These are phyloP conservation scores for Phytopythium litorale DNA, from an alignment of 352 stramenopile species.

Conservation along the genomic window DNA sequence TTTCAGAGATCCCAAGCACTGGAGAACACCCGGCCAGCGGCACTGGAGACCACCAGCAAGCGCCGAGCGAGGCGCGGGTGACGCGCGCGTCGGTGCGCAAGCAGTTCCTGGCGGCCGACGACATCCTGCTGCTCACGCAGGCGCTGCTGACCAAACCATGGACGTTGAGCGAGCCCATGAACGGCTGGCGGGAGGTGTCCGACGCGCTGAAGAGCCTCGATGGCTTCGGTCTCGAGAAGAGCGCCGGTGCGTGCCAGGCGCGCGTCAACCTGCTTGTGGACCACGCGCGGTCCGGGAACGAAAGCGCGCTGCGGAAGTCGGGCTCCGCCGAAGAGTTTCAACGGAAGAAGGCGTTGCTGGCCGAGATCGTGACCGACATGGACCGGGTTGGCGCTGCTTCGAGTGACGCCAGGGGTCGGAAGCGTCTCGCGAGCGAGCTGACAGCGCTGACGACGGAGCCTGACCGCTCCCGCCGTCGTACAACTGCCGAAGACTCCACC, in stretches of 20 bases:
- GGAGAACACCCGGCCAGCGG: background rate
- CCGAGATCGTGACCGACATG: conserved; percentile 17
- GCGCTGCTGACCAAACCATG: conserved; percentile 25
- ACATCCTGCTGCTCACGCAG: conserved; percentile 30
- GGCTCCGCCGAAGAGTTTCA: conserved; percentile 22
- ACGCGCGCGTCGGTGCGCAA: conserved; percentile 8
- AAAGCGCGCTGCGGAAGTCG: conserved; percentile 24
- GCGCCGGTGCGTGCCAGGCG: conserved; percentile 29
- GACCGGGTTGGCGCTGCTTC: background rate
- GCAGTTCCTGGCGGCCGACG: conserved; percentile 34
- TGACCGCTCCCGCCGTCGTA: background rate
- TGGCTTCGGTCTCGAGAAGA: conserved; percentile 28
- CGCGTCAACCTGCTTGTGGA: conserved; percentile 22
- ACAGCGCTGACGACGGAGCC: background rate
- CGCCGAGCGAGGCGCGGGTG: conserved; percentile 6
- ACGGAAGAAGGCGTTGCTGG: conserved; percentile 21
- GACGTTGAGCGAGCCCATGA: conserved; percentile 21
- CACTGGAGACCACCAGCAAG: background rate
- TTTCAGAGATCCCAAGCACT: background rate
- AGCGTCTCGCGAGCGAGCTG: conserved; percentile 1
- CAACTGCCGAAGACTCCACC: background rate
- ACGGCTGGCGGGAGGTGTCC: conserved; percentile 31
- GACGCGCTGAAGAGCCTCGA: conserved; percentile 8
- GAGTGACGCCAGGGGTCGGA: background rate
- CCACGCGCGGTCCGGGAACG: conserved; percentile 25